Base-by-base conservation (phyloP, 2,329 filamentous ascomycete species). In the Diplodia intermedia region DNA sequence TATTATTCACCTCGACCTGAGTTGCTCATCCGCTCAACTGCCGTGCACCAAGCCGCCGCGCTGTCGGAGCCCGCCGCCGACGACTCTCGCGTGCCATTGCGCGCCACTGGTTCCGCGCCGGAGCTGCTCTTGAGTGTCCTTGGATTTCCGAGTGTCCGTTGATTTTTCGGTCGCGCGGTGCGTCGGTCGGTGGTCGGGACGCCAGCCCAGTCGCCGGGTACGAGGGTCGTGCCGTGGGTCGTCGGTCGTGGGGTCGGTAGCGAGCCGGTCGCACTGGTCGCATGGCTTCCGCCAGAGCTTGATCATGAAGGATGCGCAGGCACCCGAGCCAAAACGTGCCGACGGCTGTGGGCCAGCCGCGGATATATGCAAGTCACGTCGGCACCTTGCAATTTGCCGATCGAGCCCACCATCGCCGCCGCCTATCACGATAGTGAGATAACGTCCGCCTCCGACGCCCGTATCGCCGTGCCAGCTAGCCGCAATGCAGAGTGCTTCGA, bases 281-380 rank as follows among this genome's bases (percentile, higher is more conserved):
- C 40, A 43, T 9, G 18, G 40, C 18, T 47, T 47, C 38, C 40
- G 18, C 15, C 23, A 26, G 23, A 0, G 2, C 23, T 3, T 47
- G 40, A 8, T n/a, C 40, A 9, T n/a, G 40, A 47, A 47, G 18
- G 40, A 47, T 47, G 40, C 40, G 15, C 40, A 47, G 40, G 40
- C 12, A 47, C 40, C 40, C 40, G 40, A 33, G 6, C 23, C 52
- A 18, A 26, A 54, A 9, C 23, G 18, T 20, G 52, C 52, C 52
- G 52, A n/a, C 14, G 9, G 20, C 14, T 23, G 55, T 20, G 55
- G 55, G 55, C 55, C 38, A 36, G n/a, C 20, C 7, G 8, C 55
- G 23, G 38, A 60, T 60, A 60, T 60, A 47, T 60, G 50, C 26
- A 47, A 20, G 62, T 33, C 50, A 43, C 26, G 9, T 53, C 36